Evolutionary conservation across 441 rosid species (phyloP), one percentile per base, ranked within the genome.

Genomic region (Brassica hybrid): DNA sequence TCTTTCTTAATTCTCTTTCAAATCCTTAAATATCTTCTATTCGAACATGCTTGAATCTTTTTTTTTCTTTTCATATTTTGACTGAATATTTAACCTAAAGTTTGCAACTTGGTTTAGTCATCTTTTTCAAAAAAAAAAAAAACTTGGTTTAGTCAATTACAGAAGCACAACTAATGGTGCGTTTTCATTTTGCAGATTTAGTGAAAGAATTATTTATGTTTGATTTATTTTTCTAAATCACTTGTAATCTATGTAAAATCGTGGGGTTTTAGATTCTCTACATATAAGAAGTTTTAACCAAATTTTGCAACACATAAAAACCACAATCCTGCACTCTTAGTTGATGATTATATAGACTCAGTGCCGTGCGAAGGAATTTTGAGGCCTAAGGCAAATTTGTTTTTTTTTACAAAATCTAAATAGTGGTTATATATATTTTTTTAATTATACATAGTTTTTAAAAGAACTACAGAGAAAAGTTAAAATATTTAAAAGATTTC

Each of bases 11-110:
- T 25, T 54, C 41, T 36, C 34, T 38, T 63, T 19, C 60, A 62
- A 69, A 67, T 64, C 70, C 56, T 73, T 62, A 54, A 38, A 63
- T 30, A 64, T 43, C 11, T 0, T 67, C 19, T 56, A 74, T 71
- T 79, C 75, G 72, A 79, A 73, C 54, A 13, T 23, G 36, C 77
- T 78, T 66, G 67, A 77, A 65, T 59, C 8, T 48, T 59, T 43
- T 10, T 62, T 68, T 19, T 60, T 43, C n/a, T 57, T 66, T 48
- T 72, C 73, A 32, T 71, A 56, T 30, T 56, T 17, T 25, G n/a
- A 30, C 21, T 69, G 3, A 60, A 21, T 21, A 21, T 11, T 19
- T 50, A 69, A 34, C 30, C 45, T 69, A 13, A 66, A 5, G 0
- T 65, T 41, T 19, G 69, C 6, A 18, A 18, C 27, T 57, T 57